Conservation (phyloP, 768 basidiomycete genomes). For the Tricholoma bakamatsutake region DNA sequence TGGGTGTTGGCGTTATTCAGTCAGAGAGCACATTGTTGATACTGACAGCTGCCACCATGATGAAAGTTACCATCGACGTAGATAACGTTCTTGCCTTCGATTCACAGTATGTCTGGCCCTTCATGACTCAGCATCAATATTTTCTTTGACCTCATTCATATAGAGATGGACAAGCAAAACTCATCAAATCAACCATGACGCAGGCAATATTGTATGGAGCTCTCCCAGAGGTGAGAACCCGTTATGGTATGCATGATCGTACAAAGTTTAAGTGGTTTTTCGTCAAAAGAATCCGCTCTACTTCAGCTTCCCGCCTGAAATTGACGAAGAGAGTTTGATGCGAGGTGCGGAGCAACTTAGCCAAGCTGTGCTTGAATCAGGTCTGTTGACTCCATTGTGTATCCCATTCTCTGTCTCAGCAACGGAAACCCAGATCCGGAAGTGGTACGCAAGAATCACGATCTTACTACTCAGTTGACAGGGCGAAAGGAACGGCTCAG, state of each 20-base stretch:
- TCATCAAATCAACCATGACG: conserved; percentile 76
- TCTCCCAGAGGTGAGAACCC: conserved; percentile 45
- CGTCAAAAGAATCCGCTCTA: conserved; percentile 60
- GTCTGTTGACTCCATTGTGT: conserved; percentile 28
- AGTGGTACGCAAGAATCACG: conserved; percentile 70
- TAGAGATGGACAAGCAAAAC: conserved; percentile 57
- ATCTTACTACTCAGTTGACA: conserved; percentile 71
- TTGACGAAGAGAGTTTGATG: conserved; percentile 78
- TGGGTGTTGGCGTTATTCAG: conserved; percentile 60
- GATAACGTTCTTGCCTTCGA: conserved; percentile 58
- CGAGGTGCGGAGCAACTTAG: conserved; percentile 75
- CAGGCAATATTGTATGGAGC: conserved; percentile 79
- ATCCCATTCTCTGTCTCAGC: conserved; percentile 1
- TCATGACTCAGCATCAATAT: not conserved
- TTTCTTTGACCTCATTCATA: not conserved
- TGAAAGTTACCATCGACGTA: conserved; percentile 57
- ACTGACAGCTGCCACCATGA: conserved; percentile 64
- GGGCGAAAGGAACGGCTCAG: conserved; percentile 70
- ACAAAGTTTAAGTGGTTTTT: not conserved
- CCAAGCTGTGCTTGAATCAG: conserved; percentile 62
- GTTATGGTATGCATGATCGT: not conserved
- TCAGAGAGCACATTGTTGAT: conserved; percentile 47
- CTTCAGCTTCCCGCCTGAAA: conserved; percentile 75
- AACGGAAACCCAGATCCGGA: conserved; percentile 41
- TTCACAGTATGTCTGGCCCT: conserved; percentile 45